phyloP scores from a whole-genome alignment of 148 eudicot species.

The Pouteria glomerata region DNA sequence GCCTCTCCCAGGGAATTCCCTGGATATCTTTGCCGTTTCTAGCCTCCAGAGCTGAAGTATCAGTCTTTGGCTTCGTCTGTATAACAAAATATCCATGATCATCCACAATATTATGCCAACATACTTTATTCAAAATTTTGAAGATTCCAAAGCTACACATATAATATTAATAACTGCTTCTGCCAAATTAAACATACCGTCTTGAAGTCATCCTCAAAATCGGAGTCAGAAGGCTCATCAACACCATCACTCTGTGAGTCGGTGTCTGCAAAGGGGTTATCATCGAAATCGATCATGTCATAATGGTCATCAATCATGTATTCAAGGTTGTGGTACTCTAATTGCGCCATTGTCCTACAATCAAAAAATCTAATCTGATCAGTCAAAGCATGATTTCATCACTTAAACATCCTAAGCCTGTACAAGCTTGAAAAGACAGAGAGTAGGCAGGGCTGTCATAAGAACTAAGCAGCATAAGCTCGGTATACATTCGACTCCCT shows the following conservation, averaged over 20 bases:
- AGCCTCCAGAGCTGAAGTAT: constrained; percentile 72
- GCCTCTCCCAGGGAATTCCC: constrained; percentile 89
- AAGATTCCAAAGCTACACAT: background rate
- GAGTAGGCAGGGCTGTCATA: no score
- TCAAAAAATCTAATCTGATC: background rate
- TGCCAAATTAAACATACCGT: constrained; percentile 23
- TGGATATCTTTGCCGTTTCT: constrained; percentile 90
- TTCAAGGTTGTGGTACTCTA: constrained; percentile 49
- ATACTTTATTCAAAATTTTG: background rate
- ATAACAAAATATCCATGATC: background rate
- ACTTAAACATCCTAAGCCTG: no score
- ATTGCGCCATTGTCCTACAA: constrained; percentile 45
- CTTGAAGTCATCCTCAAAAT: constrained; percentile 56
- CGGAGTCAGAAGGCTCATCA: constrained; percentile 37
- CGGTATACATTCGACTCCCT: no score
- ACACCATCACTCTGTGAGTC: constrained; percentile 8
- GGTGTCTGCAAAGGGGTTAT: constrained; percentile 24
- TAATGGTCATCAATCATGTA: constrained; percentile 31
- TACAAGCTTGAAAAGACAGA: no score
- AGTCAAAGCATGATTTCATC: background rate
- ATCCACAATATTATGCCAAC: background rate
- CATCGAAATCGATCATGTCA: constrained; percentile 35
- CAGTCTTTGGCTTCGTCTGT: constrained; percentile 56
- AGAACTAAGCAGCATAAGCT: no score
- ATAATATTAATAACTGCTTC: background rate